Evolutionary conservation across 306 rosid genomes (phyloP).

Genomic region (Begonia peltatifolia): DNA sequence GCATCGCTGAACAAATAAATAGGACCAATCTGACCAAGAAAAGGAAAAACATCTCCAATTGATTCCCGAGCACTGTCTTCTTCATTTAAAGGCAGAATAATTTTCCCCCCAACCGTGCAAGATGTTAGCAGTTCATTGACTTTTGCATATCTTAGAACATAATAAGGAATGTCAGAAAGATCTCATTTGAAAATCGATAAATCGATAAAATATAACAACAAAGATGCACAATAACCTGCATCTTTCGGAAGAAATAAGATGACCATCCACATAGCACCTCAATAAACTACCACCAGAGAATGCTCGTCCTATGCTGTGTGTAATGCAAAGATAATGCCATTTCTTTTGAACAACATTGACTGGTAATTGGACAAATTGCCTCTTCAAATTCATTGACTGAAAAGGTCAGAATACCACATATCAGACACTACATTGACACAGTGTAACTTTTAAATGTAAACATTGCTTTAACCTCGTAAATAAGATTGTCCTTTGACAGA

Average conservation of each 20-base stretch:
- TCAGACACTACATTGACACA: constrained; percentile 8
- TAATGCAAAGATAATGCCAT: constrained; percentile 91
- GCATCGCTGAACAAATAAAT: constrained; percentile 74
- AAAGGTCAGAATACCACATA: constrained; percentile 10
- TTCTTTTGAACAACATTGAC: constrained; percentile 54
- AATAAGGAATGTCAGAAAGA: no score
- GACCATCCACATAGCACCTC: constrained; percentile 81
- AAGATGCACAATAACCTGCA: constrained; percentile 54
- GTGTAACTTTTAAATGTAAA: constrained; percentile 5
- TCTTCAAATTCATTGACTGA: constrained; percentile 78
- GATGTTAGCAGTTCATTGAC: constrained; percentile 61
- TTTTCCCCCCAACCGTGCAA: constrained; percentile 73
- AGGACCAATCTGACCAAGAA: constrained; percentile 91
- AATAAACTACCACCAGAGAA: constrained; percentile 93
- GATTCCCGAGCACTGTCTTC: constrained; percentile 46
- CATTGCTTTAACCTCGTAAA: constrained; percentile 50
- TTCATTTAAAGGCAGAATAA: constrained; percentile 42
- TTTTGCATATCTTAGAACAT: constrained; percentile 61
- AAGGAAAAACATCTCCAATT: constrained; percentile 56
- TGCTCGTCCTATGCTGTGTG: constrained; percentile 96
- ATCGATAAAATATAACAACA: constrained; percentile 13
- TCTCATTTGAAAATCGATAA: constrained; percentile 4
- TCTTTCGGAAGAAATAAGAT: constrained; percentile 85
- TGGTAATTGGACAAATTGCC: constrained; percentile 52
- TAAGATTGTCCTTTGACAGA: constrained; percentile 65